Conservation (phyloP, 2,329 filamentous ascomycete species). For the Cyphellophora attinorum region DNA sequence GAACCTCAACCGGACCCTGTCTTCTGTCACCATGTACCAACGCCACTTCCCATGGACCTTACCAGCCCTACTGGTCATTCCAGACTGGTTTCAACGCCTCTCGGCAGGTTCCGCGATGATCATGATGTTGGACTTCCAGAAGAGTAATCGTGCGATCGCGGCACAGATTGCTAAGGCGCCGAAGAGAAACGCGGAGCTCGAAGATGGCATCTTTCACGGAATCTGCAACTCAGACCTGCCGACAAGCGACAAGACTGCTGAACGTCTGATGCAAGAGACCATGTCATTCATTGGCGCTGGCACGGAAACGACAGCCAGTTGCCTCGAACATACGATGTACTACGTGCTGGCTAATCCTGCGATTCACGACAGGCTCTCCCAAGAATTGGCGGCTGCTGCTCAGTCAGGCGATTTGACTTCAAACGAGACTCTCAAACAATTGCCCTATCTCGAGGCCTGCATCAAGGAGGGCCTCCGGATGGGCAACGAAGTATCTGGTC, state of each 20-base stretch:
- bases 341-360: slow-evolving; percentile 1
- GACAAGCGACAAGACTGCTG: slow-evolving; percentile 22
- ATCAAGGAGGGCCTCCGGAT: slow-evolving; percentile 42
- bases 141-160: no score
- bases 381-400: neutral
- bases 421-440: slow-evolving; percentile 10
- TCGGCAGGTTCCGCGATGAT: neutral
- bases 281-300: slow-evolving; percentile 15
- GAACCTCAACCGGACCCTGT: slow-evolving; percentile 11
- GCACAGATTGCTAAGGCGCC: slow-evolving; percentile 1
- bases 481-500: slow-evolving; percentile 31
- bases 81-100: slow-evolving; percentile 10
- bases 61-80: slow-evolving; percentile 14
- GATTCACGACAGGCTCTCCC: neutral
- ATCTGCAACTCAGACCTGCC: slow-evolving; percentile 21
- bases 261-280: slow-evolving; percentile 20
- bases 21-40: slow-evolving; percentile 14
- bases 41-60: slow-evolving; percentile 17
- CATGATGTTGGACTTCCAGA: slow-evolving; percentile 14
- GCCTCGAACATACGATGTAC: slow-evolving; percentile 10
- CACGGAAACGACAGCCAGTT: slow-evolving; percentile 15
- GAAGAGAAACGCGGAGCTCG: slow-evolving; percentile 10
- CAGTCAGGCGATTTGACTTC: slow-evolving; percentile 4
- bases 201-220: slow-evolving; percentile 17
- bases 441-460: slow-evolving; percentile 40